Evolutionary conservation across 2,329 filamentous ascomycete species (phyloP).

Genomic region (Cercospora janseana): DNA sequence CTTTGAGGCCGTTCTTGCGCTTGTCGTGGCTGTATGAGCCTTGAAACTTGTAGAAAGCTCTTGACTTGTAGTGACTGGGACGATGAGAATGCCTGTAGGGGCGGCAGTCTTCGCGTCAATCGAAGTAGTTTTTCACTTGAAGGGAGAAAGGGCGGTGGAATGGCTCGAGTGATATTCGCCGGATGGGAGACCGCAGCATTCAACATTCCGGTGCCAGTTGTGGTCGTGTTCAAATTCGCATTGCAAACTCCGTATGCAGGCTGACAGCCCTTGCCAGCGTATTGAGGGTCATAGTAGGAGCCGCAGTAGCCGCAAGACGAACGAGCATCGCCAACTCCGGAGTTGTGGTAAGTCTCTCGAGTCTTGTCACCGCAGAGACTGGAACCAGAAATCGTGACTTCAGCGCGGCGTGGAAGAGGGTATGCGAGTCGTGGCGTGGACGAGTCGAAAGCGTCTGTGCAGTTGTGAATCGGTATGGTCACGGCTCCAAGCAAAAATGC

Average conservation of each 20-base stretch:
- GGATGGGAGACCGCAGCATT: not conserved
- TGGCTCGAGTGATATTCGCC: not conserved
- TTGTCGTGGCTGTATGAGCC: too few species aligned
- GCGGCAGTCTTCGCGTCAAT: not conserved
- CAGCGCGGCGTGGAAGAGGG: not conserved
- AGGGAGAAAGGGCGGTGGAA: too few species aligned
- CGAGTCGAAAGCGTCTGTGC: too few species aligned
- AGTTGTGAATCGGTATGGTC: too few species aligned
- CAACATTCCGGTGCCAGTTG: not conserved
- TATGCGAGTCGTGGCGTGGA: too few species aligned
- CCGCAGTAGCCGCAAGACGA: constrained; percentile 2
- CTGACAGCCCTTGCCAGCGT: not conserved
- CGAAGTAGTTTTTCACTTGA: too few species aligned
- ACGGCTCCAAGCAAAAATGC: too few species aligned
- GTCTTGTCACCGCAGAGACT: not conserved
- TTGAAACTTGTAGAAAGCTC: too few species aligned
- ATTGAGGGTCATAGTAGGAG: constrained; percentile 2
- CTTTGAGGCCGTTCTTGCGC: too few species aligned
- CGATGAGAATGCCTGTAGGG: not conserved
- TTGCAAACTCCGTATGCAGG: not conserved
- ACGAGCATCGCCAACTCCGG: not conserved
- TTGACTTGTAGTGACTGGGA: not conserved
- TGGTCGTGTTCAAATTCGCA: not conserved
- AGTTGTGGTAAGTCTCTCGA: not conserved
- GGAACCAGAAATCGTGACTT: not conserved